Percentiles rank a stretch among this genome's conserved stretches.
These are phyloP conservation scores for Colletotrichum cordylinicola DNA, from an alignment of 2,329 filamentous ascomycete genomes.

Conservation along the genomic window DNA sequence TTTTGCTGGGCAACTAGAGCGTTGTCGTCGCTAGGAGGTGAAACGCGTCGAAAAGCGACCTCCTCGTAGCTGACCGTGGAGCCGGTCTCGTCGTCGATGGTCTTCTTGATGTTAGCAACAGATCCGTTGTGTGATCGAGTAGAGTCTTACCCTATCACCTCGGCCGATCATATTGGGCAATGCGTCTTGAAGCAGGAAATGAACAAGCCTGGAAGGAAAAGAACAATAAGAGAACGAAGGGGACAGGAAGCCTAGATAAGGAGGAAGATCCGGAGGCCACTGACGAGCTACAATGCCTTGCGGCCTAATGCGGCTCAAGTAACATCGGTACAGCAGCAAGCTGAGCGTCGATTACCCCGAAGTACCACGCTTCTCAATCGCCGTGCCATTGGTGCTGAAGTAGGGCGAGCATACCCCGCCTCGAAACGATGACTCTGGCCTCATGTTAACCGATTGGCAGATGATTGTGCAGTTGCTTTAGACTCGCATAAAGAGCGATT, in stretches of 20 bases:
- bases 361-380: background rate
- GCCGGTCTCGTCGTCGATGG: slow-evolving; percentile 28
- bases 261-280: background rate
- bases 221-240: background rate
- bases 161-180: background rate
- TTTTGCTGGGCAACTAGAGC: slow-evolving; percentile 17
- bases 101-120: background rate
- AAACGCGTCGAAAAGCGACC: slow-evolving; percentile 22
- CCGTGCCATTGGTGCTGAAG: background rate
- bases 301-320: background rate
- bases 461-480: background rate
- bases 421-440: background rate
- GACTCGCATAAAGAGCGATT: background rate
- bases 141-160: slow-evolving; percentile 9
- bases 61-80: slow-evolving; percentile 40
- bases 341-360: background rate
- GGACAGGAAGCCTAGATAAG: background rate
- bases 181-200: background rate
- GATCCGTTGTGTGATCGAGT: background rate
- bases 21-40: background rate
- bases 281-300: background rate
- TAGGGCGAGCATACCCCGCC: background rate
- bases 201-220: background rate
- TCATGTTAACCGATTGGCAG: background rate
- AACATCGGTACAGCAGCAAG: background rate